Base-by-base conservation (phyloP, 2,329 filamentous ascomycete genomes). In the Karstenula rhodostoma region DNA sequence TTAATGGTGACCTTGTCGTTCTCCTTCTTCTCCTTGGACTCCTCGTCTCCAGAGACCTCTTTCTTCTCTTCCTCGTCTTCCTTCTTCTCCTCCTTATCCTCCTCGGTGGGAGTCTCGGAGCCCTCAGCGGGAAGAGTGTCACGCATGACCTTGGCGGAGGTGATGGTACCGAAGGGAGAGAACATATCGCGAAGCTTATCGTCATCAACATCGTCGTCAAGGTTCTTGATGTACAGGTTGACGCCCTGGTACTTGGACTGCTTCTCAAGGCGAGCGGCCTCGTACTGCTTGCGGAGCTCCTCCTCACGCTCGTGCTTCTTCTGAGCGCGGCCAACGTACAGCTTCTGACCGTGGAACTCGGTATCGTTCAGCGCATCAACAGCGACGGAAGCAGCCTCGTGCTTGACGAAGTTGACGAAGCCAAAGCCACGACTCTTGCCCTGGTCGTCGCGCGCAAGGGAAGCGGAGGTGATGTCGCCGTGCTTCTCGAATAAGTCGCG, bases 251-350 rank as follows among this genome's bases (percentile, higher is more conserved):
- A 99, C 86, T 99, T 99, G 85, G 89, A 96, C 80, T 93, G 94
- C 87, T 99, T 99, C 87, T 99, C 95, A 74, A 96, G 86, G 74
- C 95, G 94, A 73, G 93, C 93, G 75, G 94, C 94, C 83, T 99
- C 95, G 81, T 99, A 98, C 77, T 97, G 96, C 86, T 93, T 96
- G 84, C 95, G 94, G 63, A 99, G 90, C 83, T 99, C 95, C 84
- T 99, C 95, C 85, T 99, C 95, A 75, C 95, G 95, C 86, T 99
- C 95, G 80, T 98, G 95, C 87, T 99, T 99, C 92, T 99, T 99
- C 86, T 98, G 95, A 60, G 95, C 95, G 79, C 95, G 94, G 71
- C 95, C 95, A 70, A 99, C 95, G 78, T 99, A 99, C 62, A 99
- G 88, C 78, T 96, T 95, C 85, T 98, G 93, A 63, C 92, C 91